Evolutionary conservation across 1,284 basidiomycete species (phyloP).

Genomic region (Sporisorium exsertum): DNA sequence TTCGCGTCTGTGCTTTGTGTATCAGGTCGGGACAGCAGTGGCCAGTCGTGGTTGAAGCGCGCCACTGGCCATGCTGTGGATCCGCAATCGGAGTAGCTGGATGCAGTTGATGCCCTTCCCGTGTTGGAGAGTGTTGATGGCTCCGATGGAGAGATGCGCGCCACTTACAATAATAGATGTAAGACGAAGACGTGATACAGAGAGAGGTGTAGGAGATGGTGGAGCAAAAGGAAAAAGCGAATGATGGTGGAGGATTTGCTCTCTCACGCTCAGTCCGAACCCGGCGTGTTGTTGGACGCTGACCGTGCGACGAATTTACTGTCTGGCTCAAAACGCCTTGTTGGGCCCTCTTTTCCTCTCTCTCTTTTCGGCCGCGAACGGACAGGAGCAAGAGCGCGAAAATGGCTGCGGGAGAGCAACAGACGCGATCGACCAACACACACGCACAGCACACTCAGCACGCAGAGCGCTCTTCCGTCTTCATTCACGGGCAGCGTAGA

Average conservation of each 20-base stretch:
- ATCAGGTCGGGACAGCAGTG: not conserved
- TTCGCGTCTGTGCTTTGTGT: not conserved
- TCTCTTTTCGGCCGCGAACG: constrained; percentile 43
- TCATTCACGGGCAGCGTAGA: not conserved
- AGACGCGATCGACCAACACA: constrained; percentile 3
- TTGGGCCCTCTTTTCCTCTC: constrained; percentile 9
- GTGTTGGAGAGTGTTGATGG: not conserved
- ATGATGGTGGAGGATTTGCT: constrained; percentile 27
- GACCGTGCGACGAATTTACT: constrained; percentile 34
- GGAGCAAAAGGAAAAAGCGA: constrained; percentile 13
- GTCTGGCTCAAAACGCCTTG: constrained; percentile 8
- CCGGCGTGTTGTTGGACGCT: constrained; percentile 6
- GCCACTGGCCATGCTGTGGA: not conserved
- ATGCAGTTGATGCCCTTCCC: not conserved
- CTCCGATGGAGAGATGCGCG: too few relatives aligned
- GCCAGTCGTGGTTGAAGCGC: not conserved
- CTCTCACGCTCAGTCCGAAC: not conserved
- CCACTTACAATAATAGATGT: constrained; percentile 22
- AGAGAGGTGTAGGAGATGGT: constrained; percentile 21
- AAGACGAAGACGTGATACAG: constrained; percentile 30
- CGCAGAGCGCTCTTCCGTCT: not conserved
- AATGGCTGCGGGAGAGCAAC: not conserved
- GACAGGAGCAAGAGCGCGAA: not conserved
- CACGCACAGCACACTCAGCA: not conserved
- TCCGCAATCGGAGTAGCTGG: not conserved